Conservation (phyloP, 768 basidiomycete species). For the Tricholoma furcatifolium region DNA sequence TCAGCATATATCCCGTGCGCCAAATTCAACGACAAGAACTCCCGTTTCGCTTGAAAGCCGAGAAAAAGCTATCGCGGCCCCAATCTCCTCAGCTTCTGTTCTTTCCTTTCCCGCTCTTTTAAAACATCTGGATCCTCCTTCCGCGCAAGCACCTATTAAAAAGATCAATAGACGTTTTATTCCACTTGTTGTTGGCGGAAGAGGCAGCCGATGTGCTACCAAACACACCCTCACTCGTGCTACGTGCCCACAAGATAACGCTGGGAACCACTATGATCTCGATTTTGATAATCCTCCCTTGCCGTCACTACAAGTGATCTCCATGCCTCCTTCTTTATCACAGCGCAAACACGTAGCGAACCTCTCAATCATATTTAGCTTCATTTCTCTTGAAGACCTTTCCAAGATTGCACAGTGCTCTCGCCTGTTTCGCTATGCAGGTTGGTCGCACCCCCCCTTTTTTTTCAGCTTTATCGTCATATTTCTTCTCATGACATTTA, state of each 20-base stretch:
- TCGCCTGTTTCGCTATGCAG: conserved; percentile 61
- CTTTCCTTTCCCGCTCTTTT: background rate
- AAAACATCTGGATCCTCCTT: background rate
- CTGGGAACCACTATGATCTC: conserved; percentile 20
- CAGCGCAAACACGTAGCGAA: conserved; percentile 53
- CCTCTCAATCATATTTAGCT: conserved; percentile 55
- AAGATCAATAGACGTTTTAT: conserved; percentile 26
- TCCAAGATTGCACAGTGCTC: conserved; percentile 51
- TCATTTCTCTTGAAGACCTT: conserved; percentile 44
- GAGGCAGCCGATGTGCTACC: background rate
- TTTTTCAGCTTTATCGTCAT: conserved; percentile 4
- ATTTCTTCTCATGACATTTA: conserved; percentile 24
- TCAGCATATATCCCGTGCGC: background rate
- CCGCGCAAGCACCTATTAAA: background rate
- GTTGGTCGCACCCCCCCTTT: conserved; percentile 30
- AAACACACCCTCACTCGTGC: background rate
- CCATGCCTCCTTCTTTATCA: conserved; percentile 56
- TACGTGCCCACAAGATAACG: background rate
- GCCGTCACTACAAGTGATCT: conserved; percentile 37
- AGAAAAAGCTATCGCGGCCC: background rate
- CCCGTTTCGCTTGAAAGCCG: background rate
- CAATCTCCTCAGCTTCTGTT: background rate
- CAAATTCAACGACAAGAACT: background rate
- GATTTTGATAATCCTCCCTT: conserved; percentile 30
- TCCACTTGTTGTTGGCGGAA: conserved; percentile 24